Evolutionary conservation across 805 yeast species (phyloP).

Genomic region (Candida schatavii): DNA sequence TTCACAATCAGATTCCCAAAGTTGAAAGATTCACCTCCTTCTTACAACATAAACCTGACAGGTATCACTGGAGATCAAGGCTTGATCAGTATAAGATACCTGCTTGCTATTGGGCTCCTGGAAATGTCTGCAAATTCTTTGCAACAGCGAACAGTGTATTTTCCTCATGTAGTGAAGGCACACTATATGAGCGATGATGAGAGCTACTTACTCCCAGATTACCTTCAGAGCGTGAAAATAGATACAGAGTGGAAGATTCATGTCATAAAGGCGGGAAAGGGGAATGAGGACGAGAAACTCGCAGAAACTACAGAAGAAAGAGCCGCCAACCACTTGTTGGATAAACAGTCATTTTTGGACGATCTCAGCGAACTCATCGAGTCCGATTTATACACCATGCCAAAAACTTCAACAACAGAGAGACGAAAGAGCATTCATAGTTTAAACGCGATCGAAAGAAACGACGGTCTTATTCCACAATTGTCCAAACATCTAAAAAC

Average conservation of each 20-base stretch:
- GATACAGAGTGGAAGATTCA: conserved; percentile 28
- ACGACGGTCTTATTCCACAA: conserved; percentile 20
- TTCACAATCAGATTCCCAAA: conserved; percentile 24
- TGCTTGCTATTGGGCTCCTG: conserved; percentile 33
- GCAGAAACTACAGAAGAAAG: background rate
- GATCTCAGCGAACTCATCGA: conserved; percentile 32
- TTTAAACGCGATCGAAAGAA: conserved; percentile 13
- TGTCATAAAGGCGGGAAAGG: background rate
- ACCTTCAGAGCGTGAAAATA: conserved; percentile 19
- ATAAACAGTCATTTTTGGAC: conserved; percentile 20
- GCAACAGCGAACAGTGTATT: conserved; percentile 27
- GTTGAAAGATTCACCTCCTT: conserved; percentile 32
- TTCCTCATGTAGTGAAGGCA: conserved; percentile 30
- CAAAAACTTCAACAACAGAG: conserved; percentile 30
- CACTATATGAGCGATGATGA: conserved; percentile 23
- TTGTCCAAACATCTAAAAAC: conserved; percentile 27
- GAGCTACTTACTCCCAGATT: conserved; percentile 25
- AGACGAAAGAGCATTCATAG: conserved; percentile 27
- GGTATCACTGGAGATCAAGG: conserved; percentile 40
- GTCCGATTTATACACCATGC: conserved; percentile 31
- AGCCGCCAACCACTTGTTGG: background rate
- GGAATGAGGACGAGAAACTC: background rate
- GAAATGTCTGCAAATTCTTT: conserved; percentile 13
- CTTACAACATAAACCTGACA: conserved; percentile 40
- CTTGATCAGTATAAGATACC: conserved; percentile 33